These are phyloP conservation scores for Xylaria castorea DNA, from an alignment of 495 filamentous ascomycete genomes.

Conservation along the genomic window DNA sequence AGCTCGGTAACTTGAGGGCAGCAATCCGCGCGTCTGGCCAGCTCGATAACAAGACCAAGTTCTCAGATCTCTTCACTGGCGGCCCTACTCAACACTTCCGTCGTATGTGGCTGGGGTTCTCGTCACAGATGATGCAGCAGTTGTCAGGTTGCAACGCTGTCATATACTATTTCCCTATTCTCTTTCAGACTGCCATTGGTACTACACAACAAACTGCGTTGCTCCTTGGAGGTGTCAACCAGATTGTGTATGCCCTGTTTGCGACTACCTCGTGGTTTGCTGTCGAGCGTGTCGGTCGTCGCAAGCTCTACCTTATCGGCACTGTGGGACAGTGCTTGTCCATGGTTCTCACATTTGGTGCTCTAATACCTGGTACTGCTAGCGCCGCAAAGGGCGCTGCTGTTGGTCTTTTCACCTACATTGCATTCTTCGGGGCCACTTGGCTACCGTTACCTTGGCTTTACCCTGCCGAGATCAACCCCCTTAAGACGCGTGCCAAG, in stretches of 20 bases:
- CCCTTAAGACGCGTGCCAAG: slow-evolving; percentile 67
- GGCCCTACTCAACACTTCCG: slow-evolving; percentile 67
- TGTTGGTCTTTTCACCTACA: slow-evolving; percentile 58
- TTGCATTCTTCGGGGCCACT: slow-evolving; percentile 65
- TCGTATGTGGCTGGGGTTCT: slow-evolving; percentile 60
- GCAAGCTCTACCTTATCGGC: slow-evolving; percentile 65
- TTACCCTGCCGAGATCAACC: slow-evolving; percentile 59
- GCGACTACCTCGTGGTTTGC: slow-evolving; percentile 77
- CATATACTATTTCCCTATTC: slow-evolving; percentile 67
- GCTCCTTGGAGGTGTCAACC: slow-evolving; percentile 41
- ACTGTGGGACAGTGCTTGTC: slow-evolving; percentile 67
- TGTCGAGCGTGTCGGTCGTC: slow-evolving; percentile 70
- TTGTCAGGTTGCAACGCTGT: slow-evolving; percentile 74
- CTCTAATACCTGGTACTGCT: slow-evolving; percentile 62
- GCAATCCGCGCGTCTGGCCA: slow-evolving; percentile 55
- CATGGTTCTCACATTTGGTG: slow-evolving; percentile 72
- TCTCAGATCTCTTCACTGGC: slow-evolving; percentile 59
- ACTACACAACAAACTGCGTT: slow-evolving; percentile 36
- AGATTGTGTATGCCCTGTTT: slow-evolving; percentile 74
- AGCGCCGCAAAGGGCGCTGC: slow-evolving; percentile 43
- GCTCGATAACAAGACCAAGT: slow-evolving; percentile 55
- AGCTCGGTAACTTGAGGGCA: slow-evolving; percentile 67
- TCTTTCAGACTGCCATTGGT: slow-evolving; percentile 46
- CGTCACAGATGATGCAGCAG: slow-evolving; percentile 73
- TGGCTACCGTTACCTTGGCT: slow-evolving; percentile 68